These are phyloP conservation scores for Lentinula raphanica DNA, from an alignment of 768 basidiomycete genomes.

Conservation along the genomic window DNA sequence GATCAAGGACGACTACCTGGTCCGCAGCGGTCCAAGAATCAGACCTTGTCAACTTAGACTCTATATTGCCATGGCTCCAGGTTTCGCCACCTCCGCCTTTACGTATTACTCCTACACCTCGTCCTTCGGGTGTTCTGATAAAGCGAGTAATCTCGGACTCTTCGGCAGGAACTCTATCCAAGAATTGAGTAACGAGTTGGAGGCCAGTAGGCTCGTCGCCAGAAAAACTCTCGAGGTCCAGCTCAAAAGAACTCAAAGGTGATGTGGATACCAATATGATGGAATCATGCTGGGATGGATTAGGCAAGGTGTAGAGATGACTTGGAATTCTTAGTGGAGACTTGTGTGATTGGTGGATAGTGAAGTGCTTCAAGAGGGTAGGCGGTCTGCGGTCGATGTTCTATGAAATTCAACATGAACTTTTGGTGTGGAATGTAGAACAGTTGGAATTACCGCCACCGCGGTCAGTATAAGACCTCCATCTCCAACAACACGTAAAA, in stretches of 20 bases:
- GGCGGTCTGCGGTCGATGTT: constrained; percentile 89
- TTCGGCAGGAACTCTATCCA: constrained; percentile 38
- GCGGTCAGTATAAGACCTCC: constrained; percentile 72
- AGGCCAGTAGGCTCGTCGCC: constrained; percentile 54
- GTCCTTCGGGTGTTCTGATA: constrained; percentile 75
- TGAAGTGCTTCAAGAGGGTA: constrained; percentile 71
- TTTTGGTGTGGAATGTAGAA: constrained; percentile 4
- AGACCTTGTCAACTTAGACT: constrained; percentile 45
- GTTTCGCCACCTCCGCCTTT: constrained; percentile 53
- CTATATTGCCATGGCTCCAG: constrained; percentile 47
- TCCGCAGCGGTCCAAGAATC: constrained; percentile 55
- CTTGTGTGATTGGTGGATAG: constrained; percentile 59
- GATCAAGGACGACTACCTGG: constrained; percentile 63
- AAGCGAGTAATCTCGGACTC: constrained; percentile 54
- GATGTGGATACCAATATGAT: constrained; percentile 66
- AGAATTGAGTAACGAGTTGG: constrained; percentile 32
- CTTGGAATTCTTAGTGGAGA: constrained; percentile 39
- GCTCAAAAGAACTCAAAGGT: constrained; percentile 56
- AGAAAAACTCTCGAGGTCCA: constrained; percentile 59
- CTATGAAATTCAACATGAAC: constrained; percentile 31
- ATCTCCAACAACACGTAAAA: constrained; percentile 65
- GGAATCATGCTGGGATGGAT: constrained; percentile 34
- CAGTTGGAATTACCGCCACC: constrained; percentile 53
- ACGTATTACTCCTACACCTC: constrained; percentile 65
- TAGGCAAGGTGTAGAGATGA: constrained; percentile 51